Conservation (phyloP, 1,284 basidiomycete species). For the Earliella scabrosa region DNA sequence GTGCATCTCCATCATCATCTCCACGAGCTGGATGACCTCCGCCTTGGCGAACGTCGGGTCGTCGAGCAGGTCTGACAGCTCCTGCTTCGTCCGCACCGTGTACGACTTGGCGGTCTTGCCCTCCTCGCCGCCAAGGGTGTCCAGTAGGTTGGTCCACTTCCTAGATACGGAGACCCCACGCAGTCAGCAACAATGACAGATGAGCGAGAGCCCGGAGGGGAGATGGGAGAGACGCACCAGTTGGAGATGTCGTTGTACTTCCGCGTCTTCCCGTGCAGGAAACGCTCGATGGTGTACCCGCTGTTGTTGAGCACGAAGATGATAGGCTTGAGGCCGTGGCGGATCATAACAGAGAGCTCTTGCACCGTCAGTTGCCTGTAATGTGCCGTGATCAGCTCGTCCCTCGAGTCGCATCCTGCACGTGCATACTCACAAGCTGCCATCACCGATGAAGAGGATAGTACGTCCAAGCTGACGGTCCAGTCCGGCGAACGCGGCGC, state of each 20-base stretch:
- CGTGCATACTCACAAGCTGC: constrained; percentile 62
- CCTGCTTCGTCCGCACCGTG: constrained; percentile 64
- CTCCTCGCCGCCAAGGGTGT: constrained; percentile 59
- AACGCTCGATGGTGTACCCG: constrained; percentile 89
- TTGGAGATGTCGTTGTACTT: constrained; percentile 77
- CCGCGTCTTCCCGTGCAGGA: constrained; percentile 67
- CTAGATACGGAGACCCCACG: constrained; percentile 20
- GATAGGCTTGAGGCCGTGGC: constrained; percentile 70
- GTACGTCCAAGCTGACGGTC: constrained; percentile 69
- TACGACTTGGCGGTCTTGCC: constrained; percentile 66
- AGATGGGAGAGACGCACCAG: constrained; percentile 55
- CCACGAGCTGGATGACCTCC: constrained; percentile 76
- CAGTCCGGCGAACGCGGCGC: constrained; percentile 78
- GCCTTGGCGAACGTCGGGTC: constrained; percentile 60
- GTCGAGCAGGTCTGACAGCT: constrained; percentile 66
- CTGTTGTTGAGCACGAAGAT: constrained; percentile 90
- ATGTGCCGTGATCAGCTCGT: no score
- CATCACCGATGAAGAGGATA: constrained; percentile 89
- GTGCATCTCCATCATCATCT: constrained; percentile 74
- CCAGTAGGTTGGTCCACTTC: constrained; percentile 66
- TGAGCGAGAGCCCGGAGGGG: not conserved
- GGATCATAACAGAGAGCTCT: constrained; percentile 82
- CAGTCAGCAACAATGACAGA: not conserved
- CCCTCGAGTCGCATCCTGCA: not conserved
- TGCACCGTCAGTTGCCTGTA: constrained; percentile 73